phyloP scores from a whole-genome alignment of 129 eudicot genomes.

The Dittrichia graveolens region DNA sequence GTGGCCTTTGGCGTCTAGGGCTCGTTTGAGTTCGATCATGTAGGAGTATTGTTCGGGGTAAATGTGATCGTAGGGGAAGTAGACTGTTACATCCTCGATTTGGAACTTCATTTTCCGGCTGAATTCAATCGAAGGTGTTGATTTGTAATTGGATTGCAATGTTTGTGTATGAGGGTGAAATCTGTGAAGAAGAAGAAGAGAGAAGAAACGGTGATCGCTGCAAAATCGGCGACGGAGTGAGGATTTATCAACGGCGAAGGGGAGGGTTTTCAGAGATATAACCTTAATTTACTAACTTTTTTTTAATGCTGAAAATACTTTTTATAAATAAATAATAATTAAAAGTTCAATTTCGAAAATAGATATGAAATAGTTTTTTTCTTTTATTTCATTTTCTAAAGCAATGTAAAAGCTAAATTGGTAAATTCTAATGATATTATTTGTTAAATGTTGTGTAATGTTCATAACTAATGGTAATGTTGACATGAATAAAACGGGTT shows the following conservation, averaged over 20 bases:
- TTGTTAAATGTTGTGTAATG: too few relatives aligned
- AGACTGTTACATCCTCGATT: constrained; percentile 90
- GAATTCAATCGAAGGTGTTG: not conserved
- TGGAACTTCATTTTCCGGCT: constrained; percentile 64
- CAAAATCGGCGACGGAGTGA: constrained; percentile 9
- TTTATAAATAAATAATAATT: too few relatives aligned
- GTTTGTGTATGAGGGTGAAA: not conserved
- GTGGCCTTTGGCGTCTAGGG: constrained; percentile 93
- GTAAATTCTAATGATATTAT: too few relatives aligned
- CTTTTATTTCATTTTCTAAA: too few relatives aligned
- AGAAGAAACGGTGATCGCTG: not conserved
- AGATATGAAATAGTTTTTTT: too few relatives aligned
- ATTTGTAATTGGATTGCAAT: constrained; percentile 18
- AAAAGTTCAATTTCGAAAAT: too few relatives aligned
- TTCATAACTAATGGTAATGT: too few relatives aligned
- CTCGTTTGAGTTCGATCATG: constrained; percentile 93
- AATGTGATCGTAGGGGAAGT: constrained; percentile 94
- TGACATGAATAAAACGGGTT: too few relatives aligned
- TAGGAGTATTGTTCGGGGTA: constrained; percentile 90
- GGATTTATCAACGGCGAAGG: not conserved
- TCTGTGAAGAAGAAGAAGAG: constrained; percentile 2
- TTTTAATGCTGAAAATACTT: too few relatives aligned
- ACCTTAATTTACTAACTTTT: too few relatives aligned
- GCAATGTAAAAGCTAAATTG: too few relatives aligned
- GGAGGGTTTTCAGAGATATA: not conserved